phyloP scores from a whole-genome alignment of 768 basidiomycete genomes.

The Filobasidium floriforme region DNA sequence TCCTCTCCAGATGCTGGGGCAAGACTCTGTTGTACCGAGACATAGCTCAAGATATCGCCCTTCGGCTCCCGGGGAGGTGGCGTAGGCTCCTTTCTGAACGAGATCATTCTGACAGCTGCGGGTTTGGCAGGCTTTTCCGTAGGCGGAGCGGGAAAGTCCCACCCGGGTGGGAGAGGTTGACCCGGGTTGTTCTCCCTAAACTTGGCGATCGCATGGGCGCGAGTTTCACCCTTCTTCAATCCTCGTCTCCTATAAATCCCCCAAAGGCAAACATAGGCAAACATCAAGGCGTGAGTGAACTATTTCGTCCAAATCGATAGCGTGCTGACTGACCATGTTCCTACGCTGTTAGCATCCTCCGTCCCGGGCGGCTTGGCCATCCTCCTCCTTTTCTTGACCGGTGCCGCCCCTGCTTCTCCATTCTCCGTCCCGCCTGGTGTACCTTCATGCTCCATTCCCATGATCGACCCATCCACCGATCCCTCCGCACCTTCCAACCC shows the following conservation, averaged over 20 bases:
- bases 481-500: background rate
- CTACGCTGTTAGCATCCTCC: background rate
- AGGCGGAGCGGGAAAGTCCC: background rate
- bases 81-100: background rate
- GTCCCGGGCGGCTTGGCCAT: background rate
- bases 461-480: background rate
- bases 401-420: background rate
- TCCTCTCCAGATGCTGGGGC: background rate
- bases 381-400: background rate
- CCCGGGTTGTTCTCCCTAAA: conserved; percentile 5
- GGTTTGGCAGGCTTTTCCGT: background rate
- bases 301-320: background rate
- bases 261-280: background rate
- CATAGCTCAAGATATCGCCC: background rate
- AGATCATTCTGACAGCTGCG: background rate
- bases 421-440: background rate
- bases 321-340: background rate
- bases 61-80: background rate
- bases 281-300: background rate
- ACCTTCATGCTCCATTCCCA: background rate
- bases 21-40: background rate
- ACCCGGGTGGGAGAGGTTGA: conserved; percentile 2
- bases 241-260: background rate
- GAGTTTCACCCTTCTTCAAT: conserved; percentile 6
- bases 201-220: conserved; percentile 2